Evolutionary conservation across 2,329 filamentous ascomycete species (phyloP).

Genomic region (Monilinia aucupariae): DNA sequence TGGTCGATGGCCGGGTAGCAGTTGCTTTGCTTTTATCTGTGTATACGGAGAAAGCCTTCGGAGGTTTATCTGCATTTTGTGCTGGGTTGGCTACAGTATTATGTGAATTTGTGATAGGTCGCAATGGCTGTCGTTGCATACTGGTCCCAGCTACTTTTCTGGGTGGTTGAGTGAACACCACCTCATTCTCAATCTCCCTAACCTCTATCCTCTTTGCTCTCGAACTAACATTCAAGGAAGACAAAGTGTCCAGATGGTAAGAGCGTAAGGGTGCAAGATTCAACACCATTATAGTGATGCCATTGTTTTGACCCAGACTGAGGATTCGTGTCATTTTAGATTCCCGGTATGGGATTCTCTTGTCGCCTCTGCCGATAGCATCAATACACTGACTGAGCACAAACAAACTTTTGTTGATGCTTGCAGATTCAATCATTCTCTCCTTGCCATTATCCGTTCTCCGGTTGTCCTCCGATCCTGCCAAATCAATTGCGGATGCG

Average conservation of each 20-base stretch:
- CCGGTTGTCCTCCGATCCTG: conserved; percentile 92
- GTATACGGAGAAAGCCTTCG: conserved; percentile 83
- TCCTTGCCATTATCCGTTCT: conserved; percentile 92
- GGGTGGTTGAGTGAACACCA: conserved; percentile 74
- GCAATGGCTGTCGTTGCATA: conserved; percentile 66
- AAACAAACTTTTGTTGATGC: conserved; percentile 96
- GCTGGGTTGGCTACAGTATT: conserved; percentile 62
- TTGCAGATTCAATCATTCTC: conserved; percentile 86
- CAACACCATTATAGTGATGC: conserved; percentile 92
- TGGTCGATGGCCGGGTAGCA: conserved; percentile 32
- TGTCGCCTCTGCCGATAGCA: conserved; percentile 71
- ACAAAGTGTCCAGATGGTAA: conserved; percentile 89
- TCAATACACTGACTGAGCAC: conserved; percentile 93
- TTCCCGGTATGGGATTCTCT: conserved; percentile 84
- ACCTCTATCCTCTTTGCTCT: conserved; percentile 95
- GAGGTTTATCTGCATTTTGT: conserved; percentile 61
- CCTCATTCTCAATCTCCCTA: conserved; percentile 90
- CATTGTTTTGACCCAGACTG: conserved; percentile 88
- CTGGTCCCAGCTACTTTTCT: conserved; percentile 44
- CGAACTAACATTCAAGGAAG: conserved; percentile 90
- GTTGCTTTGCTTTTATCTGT: conserved; percentile 61
- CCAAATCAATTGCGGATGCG: conserved; percentile 88
- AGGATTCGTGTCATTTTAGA: conserved; percentile 93
- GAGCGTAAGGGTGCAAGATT: conserved; percentile 88
- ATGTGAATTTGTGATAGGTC: conserved; percentile 68